Evolutionary conservation across 2,329 filamentous ascomycete genomes (phyloP), one percentile per base, ranked within the genome.

Genomic region (Aspergillus sp.): DNA sequence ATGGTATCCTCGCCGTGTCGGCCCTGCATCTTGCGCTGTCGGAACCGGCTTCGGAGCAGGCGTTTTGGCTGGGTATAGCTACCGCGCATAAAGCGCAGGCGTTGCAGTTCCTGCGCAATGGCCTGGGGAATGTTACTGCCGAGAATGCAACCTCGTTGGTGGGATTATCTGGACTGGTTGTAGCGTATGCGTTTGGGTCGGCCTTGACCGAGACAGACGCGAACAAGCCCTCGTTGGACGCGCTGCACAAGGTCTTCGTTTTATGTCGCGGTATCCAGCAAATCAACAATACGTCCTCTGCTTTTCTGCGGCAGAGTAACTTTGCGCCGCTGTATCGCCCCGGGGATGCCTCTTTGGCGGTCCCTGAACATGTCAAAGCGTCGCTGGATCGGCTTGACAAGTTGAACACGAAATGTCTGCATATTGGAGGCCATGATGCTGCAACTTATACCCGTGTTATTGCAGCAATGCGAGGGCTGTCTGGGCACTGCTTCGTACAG

Each of bases 1-100:
- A 68, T 33, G 66, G 66, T 2, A 65, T 68, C 5, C 44, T 68
- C 15, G 64, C 64, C 2, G 37, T 68, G 3, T 65, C 66, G 2
- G 66, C 66, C 6, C 44, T 68, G 4, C 66, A 68, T 46, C 33
- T 68, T 5, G 61, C 62, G 7, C 51, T 61, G 7, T 51, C 40
- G 4, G 24, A 51, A 5, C n/a, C 49, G 15, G 48, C 46, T 5
- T 11, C 30, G 0, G 46, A 52, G 7, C 51, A 58, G 30, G 30
- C 55, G 1, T 54, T 52, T n/a, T 68, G 63, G 63, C 47, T 68
- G 9, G 58, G 54, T 8, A 34, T 64, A 4, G 64, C 66, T 2
- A 61, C 65, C 2, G 60, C 66, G 12, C 66, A 68, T 41, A 58
- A 61, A 11, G 50, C 50, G 2, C 34, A 58, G 11, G 59, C 56